Evolutionary conservation across 208 protist species (phyloP).

Genomic region (Tritrichomonas musculus): DNA sequence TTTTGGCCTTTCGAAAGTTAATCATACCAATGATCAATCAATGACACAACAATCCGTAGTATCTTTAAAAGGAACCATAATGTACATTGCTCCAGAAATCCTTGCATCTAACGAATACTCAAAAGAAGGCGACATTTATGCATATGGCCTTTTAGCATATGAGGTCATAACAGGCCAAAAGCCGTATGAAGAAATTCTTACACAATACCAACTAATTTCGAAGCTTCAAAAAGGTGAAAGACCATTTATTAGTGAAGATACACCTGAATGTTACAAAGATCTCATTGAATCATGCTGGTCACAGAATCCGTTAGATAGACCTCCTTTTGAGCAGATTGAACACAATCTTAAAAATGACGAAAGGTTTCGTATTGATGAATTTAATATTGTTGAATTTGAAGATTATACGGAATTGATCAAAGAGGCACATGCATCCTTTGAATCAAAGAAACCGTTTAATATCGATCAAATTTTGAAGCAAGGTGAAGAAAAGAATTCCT

Average conservation of each 20-base stretch:
- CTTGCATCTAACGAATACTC: constrained; percentile 25
- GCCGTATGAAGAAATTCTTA: constrained; percentile 32
- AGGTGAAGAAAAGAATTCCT: no score
- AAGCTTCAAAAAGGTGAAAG: background rate
- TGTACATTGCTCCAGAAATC: constrained; percentile 34
- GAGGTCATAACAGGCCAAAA: constrained; percentile 50
- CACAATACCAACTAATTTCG: background rate
- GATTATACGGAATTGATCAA: no score
- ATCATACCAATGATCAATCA: background rate
- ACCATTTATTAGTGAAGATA: background rate
- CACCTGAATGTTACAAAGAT: background rate
- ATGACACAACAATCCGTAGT: no score
- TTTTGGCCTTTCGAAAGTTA: background rate
- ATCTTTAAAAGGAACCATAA: background rate
- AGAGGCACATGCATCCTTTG: no score
- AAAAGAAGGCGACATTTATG: constrained; percentile 50
- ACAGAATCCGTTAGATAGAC: background rate
- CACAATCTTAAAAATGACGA: no score
- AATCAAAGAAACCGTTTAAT: no score
- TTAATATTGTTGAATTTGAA: no score
- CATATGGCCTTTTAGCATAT: constrained; percentile 52
- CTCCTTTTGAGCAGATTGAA: background rate
- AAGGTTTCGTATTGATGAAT: no score
- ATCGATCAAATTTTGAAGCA: no score
- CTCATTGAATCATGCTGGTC: background rate